Percentiles rank a stretch among this genome's conserved stretches.
These are phyloP conservation scores for Macaranga tanarius DNA, from an alignment of 441 rosid genomes.

Conservation along the genomic window DNA sequence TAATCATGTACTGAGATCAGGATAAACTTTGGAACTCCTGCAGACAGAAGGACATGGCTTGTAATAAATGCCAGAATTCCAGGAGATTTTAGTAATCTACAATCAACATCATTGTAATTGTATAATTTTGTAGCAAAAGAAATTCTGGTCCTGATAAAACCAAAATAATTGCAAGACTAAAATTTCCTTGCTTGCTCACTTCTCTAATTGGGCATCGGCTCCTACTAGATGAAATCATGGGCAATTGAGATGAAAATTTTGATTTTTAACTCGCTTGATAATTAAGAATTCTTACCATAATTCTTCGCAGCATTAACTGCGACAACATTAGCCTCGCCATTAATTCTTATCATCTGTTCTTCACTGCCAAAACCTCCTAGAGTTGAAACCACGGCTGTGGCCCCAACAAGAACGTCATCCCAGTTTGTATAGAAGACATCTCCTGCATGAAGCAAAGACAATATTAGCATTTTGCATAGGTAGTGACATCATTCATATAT, in stretches of 20 bases:
- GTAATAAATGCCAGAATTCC: not conserved
- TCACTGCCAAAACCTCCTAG: constrained; percentile 89
- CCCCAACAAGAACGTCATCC: constrained; percentile 90
- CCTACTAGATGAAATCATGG: not conserved
- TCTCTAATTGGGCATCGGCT: not conserved
- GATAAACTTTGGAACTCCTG: constrained; percentile 81
- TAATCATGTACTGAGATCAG: constrained; percentile 85
- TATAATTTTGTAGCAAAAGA: not conserved
- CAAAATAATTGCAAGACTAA: not conserved
- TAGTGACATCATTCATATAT: not conserved
- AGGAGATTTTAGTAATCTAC: not conserved
- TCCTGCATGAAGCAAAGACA: constrained; percentile 41
- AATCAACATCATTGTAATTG: not conserved
- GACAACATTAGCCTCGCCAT: constrained; percentile 78
- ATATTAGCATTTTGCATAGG: constrained; percentile 15
- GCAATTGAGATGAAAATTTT: not conserved
- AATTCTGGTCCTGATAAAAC: not conserved
- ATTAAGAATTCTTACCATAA: constrained; percentile 50
- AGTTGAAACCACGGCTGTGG: constrained; percentile 90
- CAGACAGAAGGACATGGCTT: constrained; percentile 14
- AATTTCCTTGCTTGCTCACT: not conserved
- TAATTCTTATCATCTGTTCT: constrained; percentile 88
- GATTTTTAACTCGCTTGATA: not conserved
- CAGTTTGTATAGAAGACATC: constrained; percentile 89
- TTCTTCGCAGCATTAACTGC: constrained; percentile 86